These are phyloP conservation scores for Tetradesmus lagerheimii DNA, from an alignment of 139 green algal genomes.

Conservation along the genomic window DNA sequence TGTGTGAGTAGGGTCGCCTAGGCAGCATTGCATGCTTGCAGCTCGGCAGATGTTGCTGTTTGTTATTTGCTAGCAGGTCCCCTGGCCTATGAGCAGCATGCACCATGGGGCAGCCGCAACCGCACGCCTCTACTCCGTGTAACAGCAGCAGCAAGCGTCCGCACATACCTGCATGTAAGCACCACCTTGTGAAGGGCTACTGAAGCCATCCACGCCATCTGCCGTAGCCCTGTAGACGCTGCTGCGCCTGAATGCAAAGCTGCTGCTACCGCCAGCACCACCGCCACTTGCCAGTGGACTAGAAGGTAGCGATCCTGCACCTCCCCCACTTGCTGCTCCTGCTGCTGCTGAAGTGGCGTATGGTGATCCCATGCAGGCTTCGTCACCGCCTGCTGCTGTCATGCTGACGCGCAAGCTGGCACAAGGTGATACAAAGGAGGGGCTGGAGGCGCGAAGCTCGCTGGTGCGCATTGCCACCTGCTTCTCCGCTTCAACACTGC, in stretches of 20 bases:
- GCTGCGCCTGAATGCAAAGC: background rate
- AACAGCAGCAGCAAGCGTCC: no score
- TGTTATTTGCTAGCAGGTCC: no score
- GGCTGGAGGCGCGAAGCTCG: background rate
- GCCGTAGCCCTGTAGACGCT: background rate
- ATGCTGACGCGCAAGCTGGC: background rate
- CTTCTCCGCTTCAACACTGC: conserved; percentile 37
- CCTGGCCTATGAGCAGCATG: no score
- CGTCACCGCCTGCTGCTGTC: background rate
- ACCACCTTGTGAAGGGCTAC: background rate
- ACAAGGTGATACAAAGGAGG: background rate
- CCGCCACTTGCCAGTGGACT: background rate
- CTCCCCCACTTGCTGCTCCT: background rate
- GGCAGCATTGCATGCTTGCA: no score
- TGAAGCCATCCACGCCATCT: background rate
- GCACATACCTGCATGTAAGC: background rate
- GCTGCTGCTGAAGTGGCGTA: background rate
- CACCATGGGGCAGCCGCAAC: no score
- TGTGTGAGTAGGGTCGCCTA: no score
- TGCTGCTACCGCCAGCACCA: background rate
- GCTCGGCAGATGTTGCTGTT: no score
- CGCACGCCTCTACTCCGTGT: no score
- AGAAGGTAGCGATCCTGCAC: background rate
- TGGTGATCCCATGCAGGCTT: background rate
- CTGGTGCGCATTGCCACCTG: conserved; percentile 23